These are phyloP conservation scores for Diaporthe amygdali DNA, from an alignment of 2,329 filamentous ascomycete genomes.

Conservation along the genomic window DNA sequence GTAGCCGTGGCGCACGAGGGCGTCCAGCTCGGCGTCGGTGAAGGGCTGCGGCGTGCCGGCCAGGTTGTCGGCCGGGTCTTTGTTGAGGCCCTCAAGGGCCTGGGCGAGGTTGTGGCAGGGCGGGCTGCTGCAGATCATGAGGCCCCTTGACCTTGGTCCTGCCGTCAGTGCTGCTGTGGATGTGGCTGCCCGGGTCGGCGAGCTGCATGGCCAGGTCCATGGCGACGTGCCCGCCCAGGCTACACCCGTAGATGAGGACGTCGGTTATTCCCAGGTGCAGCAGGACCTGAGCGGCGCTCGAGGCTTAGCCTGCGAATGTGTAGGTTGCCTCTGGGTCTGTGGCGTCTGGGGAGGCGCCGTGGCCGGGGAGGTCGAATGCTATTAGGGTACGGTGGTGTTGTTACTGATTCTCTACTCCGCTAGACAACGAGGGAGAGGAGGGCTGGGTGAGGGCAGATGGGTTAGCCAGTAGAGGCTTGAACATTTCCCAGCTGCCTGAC, in stretches of 20 bases:
- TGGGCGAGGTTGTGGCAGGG: background rate
- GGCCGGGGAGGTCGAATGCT: background rate
- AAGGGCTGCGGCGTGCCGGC: background rate
- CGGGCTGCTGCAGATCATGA: background rate
- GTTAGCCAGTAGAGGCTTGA: background rate
- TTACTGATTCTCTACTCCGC: too few species aligned
- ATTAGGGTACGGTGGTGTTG: background rate
- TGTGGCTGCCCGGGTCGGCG: background rate
- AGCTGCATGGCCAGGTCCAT: background rate
- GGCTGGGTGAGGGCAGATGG: background rate
- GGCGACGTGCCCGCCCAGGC: background rate
- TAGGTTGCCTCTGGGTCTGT: background rate
- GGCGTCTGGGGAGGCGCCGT: background rate
- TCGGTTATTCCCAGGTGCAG: background rate
- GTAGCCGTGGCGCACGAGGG: constrained; percentile 37
- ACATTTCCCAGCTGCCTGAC: background rate
- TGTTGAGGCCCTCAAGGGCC: background rate
- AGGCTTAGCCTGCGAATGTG: background rate
- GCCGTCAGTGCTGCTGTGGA: too few species aligned
- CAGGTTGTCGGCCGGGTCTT: background rate
- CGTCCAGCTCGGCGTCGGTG: constrained; percentile 47
- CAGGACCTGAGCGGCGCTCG: background rate
- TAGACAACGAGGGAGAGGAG: too few species aligned
- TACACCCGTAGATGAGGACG: background rate
- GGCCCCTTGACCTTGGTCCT: background rate